phyloP scores from a whole-genome alignment of 225 moss, liverwort and hornwort genomes.

The Marchantia paleacea region DNA sequence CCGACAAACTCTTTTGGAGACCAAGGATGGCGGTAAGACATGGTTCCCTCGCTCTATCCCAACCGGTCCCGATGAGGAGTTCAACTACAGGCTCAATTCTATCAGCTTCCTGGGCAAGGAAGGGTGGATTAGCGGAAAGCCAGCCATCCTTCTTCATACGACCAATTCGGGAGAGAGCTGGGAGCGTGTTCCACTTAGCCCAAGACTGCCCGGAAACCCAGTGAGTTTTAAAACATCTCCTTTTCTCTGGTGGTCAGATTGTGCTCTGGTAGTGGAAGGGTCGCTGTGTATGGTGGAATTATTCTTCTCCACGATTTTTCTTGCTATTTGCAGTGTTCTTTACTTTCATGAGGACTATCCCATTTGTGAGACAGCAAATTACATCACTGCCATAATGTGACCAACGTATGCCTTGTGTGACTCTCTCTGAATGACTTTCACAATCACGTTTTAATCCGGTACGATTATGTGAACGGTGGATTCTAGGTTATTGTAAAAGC shows the following conservation, averaged over 20 bases:
- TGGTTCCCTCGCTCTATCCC: conserved; percentile 75
- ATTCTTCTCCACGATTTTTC: neutral
- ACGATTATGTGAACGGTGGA: neutral
- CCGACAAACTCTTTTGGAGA: conserved; percentile 85
- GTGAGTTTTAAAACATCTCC: conserved; percentile 38
- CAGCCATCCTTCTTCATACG: conserved; percentile 89
- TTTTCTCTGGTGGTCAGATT: neutral
- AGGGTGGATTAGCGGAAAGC: conserved; percentile 96
- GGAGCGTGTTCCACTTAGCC: conserved; percentile 80
- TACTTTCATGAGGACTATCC: too few species aligned
- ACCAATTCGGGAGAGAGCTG: conserved; percentile 67
- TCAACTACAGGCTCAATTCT: conserved; percentile 86
- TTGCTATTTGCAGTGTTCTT: neutral
- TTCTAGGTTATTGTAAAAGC: conserved; percentile 65
- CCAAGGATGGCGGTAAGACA: conserved; percentile 69
- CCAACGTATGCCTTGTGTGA: too few species aligned
- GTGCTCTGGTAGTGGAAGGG: too few species aligned
- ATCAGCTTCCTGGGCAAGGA: conserved; percentile 82
- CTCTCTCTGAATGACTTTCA: too few species aligned
- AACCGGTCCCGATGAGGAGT: conserved; percentile 82
- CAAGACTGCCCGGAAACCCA: conserved; percentile 84
- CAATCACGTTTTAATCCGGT: too few species aligned
- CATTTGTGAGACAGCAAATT: too few species aligned
- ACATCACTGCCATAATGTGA: too few species aligned
- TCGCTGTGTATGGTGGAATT: too few species aligned